Conservation (phyloP, 2,329 filamentous ascomycete genomes). For the Xylariaceae sp. region DNA sequence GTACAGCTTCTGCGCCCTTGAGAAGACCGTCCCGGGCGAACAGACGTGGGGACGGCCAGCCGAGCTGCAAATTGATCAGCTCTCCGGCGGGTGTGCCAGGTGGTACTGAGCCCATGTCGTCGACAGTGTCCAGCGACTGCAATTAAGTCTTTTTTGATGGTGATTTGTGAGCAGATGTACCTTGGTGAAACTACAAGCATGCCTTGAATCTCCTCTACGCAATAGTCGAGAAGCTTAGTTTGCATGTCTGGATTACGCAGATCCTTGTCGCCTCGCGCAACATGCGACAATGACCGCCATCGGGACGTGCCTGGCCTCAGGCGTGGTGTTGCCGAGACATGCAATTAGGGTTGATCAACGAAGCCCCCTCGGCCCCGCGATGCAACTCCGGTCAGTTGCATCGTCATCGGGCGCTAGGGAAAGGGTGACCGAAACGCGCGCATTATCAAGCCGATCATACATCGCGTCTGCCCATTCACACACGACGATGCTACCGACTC, state of each 20-base stretch:
- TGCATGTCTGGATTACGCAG: not conserved
- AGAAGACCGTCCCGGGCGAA: conserved; percentile 52
- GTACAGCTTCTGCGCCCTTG: conserved; percentile 43
- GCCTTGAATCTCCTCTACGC: too few relatives aligned
- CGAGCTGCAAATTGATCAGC: conserved; percentile 25
- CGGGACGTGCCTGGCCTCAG: not conserved
- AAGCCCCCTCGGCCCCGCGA: not conserved
- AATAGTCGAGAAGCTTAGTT: not conserved
- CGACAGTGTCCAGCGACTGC: too few relatives aligned
- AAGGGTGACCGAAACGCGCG: not conserved
- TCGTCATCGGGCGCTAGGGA: not conserved
- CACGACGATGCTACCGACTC: too few relatives aligned
- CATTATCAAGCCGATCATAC: not conserved
- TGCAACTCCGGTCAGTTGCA: not conserved
- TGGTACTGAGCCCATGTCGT: not conserved
- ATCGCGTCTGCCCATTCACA: too few relatives aligned
- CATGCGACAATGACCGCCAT: not conserved
- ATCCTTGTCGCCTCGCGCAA: not conserved
- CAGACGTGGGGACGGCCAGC: conserved; percentile 33
- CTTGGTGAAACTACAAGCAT: too few relatives aligned
- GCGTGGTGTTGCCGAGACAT: not conserved
- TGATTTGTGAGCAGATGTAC: too few relatives aligned
- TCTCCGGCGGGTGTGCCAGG: not conserved
- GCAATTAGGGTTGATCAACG: not conserved
- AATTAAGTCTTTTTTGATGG: too few relatives aligned